phyloP scores from a whole-genome alignment of 441 rosid genomes.

The Pelargonium fulgidum region DNA sequence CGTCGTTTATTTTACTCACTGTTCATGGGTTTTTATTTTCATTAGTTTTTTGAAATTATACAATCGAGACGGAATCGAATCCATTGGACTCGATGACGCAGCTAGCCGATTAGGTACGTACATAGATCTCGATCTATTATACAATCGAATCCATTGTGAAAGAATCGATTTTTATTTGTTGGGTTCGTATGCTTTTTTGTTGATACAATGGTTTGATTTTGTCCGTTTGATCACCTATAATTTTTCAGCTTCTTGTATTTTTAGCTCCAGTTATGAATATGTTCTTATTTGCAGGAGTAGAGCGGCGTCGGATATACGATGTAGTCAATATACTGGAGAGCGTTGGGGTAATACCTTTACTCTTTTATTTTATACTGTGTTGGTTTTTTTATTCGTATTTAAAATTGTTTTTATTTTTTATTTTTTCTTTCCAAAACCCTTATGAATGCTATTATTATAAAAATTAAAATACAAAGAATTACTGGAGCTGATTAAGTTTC shows the following conservation, averaged over 20 bases:
- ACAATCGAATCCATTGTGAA: too few relatives aligned
- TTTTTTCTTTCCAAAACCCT: too few relatives aligned
- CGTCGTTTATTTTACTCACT: not conserved
- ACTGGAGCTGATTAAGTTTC: conserved; percentile 18
- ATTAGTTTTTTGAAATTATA: not conserved
- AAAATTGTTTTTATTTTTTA: too few relatives aligned
- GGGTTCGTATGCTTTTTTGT: not conserved
- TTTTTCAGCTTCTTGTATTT: not conserved
- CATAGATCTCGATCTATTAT: not conserved
- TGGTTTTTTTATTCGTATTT: too few relatives aligned
- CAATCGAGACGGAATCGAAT: not conserved
- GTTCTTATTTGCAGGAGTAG: conserved; percentile 28
- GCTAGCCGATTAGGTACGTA: not conserved
- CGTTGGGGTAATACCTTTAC: conserved; percentile 44
- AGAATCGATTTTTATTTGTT: not conserved
- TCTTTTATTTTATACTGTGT: not conserved
- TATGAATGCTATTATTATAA: too few relatives aligned
- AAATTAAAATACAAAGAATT: too few relatives aligned
- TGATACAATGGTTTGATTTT: not conserved
- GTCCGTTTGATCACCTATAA: conserved; percentile 1
- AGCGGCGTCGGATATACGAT: conserved; percentile 74
- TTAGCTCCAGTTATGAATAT: too few relatives aligned
- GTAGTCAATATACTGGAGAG: conserved; percentile 79
- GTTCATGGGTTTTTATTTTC: not conserved
- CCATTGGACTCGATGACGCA: not conserved